Conservation (phyloP, 805 yeast species). For the Clavispora fructus region DNA sequence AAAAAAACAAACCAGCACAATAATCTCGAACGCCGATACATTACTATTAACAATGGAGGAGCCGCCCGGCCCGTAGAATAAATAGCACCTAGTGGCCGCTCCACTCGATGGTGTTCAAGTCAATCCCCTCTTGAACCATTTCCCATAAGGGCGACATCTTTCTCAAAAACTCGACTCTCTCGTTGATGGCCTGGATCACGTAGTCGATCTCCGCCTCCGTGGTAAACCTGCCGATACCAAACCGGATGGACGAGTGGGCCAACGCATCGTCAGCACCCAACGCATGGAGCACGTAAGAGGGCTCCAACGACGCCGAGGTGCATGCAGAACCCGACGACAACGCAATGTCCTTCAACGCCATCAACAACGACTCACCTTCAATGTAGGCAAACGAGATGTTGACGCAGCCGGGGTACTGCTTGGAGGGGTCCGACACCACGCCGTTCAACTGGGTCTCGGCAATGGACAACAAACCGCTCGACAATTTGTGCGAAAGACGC, state of each 20-base stretch:
- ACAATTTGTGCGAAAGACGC: constrained; percentile 67
- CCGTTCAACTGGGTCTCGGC: constrained; percentile 93
- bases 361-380: constrained; percentile 94
- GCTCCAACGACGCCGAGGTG: constrained; percentile 97
- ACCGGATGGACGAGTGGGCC: constrained; percentile 97
- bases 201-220: constrained; percentile 95
- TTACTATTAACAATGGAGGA: not conserved
- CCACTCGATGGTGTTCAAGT: constrained; percentile 91
- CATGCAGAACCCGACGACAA: constrained; percentile 96
- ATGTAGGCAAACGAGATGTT: constrained; percentile 95
- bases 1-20: no score
- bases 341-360: constrained; percentile 97
- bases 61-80: not conserved
- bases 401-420: constrained; percentile 84
- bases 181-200: constrained; percentile 80
- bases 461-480: constrained; percentile 65
- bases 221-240: constrained; percentile 95
- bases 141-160: constrained; percentile 97
- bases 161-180: constrained; percentile 86
- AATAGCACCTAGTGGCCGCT: constrained; percentile 68
- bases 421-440: constrained; percentile 46
- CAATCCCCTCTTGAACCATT: constrained; percentile 98
- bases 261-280: constrained; percentile 96
- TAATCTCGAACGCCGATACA: not conserved
- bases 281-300: constrained; percentile 94